phyloP scores from a whole-genome alignment of 1,284 basidiomycete genomes.

The Trichosporon inkin region DNA sequence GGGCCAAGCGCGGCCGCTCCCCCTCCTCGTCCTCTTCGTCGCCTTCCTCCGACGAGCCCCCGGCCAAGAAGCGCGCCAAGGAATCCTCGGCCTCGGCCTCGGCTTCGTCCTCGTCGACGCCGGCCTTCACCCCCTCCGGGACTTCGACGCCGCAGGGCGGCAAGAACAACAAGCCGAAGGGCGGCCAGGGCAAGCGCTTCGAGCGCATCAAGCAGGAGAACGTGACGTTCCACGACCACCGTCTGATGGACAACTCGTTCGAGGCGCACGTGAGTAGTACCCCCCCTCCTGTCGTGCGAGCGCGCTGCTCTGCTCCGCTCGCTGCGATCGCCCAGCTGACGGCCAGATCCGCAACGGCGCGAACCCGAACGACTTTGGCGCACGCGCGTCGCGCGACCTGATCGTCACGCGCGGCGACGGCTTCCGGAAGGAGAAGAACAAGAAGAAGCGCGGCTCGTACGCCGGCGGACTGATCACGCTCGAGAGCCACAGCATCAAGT shows the following conservation, averaged over 20 bases:
- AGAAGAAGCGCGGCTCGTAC: conserved; percentile 95
- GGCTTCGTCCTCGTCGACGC: conserved; percentile 18
- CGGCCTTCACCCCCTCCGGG: conserved; percentile 23
- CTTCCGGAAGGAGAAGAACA: conserved; percentile 99
- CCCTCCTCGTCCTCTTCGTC: conserved; percentile 27
- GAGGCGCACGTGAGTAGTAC: conserved; percentile 63
- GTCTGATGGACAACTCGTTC: conserved; percentile 77
- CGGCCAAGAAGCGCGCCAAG: conserved; percentile 31
- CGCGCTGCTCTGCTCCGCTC: background rate
- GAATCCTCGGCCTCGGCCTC: conserved; percentile 19
- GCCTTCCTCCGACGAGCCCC: conserved; percentile 33
- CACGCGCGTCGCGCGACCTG: conserved; percentile 75
- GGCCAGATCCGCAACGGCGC: conserved; percentile 56
- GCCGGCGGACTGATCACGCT: conserved; percentile 87
- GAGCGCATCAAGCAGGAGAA: conserved; percentile 72
- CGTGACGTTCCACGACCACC: conserved; percentile 57
- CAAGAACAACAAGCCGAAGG: conserved; percentile 6
- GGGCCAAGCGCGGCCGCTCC: conserved; percentile 25
- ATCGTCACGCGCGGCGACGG: conserved; percentile 89
- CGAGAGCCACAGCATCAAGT: conserved; percentile 79
- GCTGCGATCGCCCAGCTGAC: background rate
- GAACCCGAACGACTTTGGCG: conserved; percentile 75
- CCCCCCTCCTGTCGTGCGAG: background rate
- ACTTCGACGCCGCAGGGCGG: conserved; percentile 20
- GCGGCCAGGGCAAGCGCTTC: conserved; percentile 59